phyloP scores from a whole-genome alignment of 108 stramenopile species.

The Cyclotella atomus region DNA sequence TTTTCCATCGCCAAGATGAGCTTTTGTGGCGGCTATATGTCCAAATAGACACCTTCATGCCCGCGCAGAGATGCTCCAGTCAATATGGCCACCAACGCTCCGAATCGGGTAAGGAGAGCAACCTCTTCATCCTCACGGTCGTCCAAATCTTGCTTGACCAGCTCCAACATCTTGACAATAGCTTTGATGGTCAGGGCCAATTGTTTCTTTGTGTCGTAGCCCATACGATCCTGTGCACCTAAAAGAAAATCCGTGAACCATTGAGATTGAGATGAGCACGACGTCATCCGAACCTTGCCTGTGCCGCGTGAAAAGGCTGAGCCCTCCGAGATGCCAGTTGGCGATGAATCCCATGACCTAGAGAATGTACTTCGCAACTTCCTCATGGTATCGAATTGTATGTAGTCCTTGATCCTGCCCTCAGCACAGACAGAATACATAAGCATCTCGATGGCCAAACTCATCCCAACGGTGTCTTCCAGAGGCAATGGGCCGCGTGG shows the following conservation, averaged over 20 bases:
- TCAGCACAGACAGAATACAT: background rate
- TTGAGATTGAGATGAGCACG: conserved; percentile 20
- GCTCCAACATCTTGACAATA: background rate
- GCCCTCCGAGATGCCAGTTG: conserved; percentile 8
- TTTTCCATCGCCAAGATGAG: background rate
- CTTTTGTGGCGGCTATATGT: background rate
- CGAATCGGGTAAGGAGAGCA: background rate
- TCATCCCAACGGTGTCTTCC: conserved; percentile 20
- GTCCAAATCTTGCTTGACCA: background rate
- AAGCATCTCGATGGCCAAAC: conserved; percentile 13
- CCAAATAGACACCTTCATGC: conserved; percentile 14
- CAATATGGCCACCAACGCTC: conserved; percentile 2
- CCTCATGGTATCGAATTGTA: conserved; percentile 12
- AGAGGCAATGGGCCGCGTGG: conserved; percentile 7
- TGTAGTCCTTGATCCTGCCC: background rate
- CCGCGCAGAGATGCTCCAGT: background rate
- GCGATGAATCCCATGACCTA: conserved; percentile 16
- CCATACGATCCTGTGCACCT: conserved; percentile 1
- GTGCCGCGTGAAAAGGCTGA: background rate
- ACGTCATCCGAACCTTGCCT: background rate
- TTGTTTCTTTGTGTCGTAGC: background rate
- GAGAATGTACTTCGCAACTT: background rate
- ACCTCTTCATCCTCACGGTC: background rate
- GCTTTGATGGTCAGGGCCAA: conserved; percentile 1
- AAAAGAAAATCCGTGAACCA: conserved; percentile 12